A percentile compares a stretch with the other conserved stretches of the same genome.
Conservation (phyloP, 2,329 filamentous ascomycete genomes). For the Sclerotinia glacialis region DNA sequence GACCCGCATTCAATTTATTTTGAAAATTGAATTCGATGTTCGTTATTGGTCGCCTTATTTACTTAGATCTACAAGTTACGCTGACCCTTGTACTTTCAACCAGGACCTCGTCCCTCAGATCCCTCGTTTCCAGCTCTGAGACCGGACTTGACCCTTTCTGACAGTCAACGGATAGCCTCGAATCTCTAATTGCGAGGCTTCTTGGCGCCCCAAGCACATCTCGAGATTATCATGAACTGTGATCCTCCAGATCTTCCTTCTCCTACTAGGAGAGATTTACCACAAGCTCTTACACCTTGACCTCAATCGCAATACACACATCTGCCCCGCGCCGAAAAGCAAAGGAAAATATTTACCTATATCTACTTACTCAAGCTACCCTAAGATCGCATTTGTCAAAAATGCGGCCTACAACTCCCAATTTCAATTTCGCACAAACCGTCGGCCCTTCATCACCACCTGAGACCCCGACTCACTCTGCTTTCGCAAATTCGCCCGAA, state of each 20-base stretch:
- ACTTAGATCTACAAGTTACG: conserved; percentile 16
- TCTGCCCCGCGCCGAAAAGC: background rate
- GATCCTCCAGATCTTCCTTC: conserved; percentile 38
- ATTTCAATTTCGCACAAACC: conserved; percentile 41
- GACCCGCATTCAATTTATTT: conserved; percentile 16
- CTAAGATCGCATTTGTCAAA: conserved; percentile 28
- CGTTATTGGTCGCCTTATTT: conserved; percentile 29
- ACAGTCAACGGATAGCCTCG: conserved; percentile 21
- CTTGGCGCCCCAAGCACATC: conserved; percentile 29
- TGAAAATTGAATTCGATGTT: background rate
- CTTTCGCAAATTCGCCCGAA: conserved; percentile 36
- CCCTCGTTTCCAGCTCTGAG: conserved; percentile 17
- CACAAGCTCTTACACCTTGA: conserved; percentile 39
- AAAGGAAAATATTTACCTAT: background rate
- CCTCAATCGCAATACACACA: conserved; percentile 19
- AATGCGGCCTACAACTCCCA: conserved; percentile 46
- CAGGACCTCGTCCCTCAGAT: conserved; percentile 11
- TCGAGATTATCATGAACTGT: conserved; percentile 40
- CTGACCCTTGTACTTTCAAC: conserved; percentile 16
- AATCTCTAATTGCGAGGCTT: conserved; percentile 32
- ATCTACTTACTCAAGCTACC: conserved; percentile 14
- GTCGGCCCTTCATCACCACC: conserved; percentile 49
- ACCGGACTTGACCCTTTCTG: conserved; percentile 20
- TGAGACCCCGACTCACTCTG: conserved; percentile 45
- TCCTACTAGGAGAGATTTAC: conserved; percentile 40